Evolutionary conservation across 176 grass and related monocot species (phyloP).

Genomic region (Phragmites australis): DNA sequence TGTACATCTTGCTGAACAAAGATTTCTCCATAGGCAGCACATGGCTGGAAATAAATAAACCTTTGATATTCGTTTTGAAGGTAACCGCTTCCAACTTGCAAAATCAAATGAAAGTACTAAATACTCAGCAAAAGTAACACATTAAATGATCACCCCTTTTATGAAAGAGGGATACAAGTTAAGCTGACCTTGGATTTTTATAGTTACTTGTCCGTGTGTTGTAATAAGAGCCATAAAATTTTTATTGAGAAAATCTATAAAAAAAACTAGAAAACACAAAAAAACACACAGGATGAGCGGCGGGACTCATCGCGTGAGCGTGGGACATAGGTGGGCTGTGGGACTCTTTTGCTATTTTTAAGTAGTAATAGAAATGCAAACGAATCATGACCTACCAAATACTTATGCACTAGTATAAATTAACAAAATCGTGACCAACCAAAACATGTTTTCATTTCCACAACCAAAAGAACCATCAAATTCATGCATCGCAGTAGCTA

Average conservation of each 20-base stretch:
- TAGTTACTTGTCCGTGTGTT: not conserved
- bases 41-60: constrained; percentile 35
- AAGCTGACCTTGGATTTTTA: not conserved
- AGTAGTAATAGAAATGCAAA: too few species aligned
- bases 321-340: too few species aligned
- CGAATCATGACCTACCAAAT: too few species aligned
- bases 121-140: constrained; percentile 9
- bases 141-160: not conserved
- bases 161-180: not conserved
- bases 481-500: too few species aligned
- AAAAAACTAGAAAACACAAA: not conserved
- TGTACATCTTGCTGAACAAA: too few species aligned
- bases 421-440: too few species aligned
- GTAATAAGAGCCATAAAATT: not conserved
- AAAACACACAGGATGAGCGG: too few species aligned
- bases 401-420: too few species aligned
- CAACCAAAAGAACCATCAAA: too few species aligned
- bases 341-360: too few species aligned
- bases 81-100: not conserved
- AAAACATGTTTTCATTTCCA: too few species aligned
- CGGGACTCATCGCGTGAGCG: too few species aligned
- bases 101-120: not conserved
- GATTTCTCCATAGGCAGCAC: not conserved
- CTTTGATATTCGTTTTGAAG: not conserved
- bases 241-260: not conserved